Base-by-base conservation (phyloP, 805 yeast species). In the Peterozyma toletana region DNA sequence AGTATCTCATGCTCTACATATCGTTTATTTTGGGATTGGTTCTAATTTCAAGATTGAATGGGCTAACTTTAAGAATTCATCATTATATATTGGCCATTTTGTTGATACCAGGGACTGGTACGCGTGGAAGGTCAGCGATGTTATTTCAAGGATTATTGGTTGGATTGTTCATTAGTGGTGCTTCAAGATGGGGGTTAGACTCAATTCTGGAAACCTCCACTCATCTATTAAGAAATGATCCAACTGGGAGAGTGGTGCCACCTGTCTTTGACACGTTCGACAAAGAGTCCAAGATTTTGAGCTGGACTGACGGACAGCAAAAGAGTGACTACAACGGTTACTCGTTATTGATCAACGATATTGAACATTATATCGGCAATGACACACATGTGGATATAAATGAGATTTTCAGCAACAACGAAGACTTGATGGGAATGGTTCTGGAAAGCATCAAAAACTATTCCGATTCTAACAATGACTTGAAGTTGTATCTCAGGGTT, bases 181-280 rank as follows among this genome's bases (percentile, higher is more conserved):
- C 87, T 1, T 78, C 95, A 0, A 68, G 95, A 44, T 91, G 99
- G 99, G 97, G 93, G 44, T 80, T 85, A 54, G 97, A 95, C 2
- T 80, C 96, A 11, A 78, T 91, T 45, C 79, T 86, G 1, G 96
- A 91, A 56, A 86, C 96, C 0, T 74, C 74, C 21, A 63, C 70
- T 4, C 72, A 86, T 2, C 59, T 90, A 37, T 59, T 78, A 44
- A 68, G 97, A 51, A 84, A 84, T 15, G 96, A 86, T 52, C 90
- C 95, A 0, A 73, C 77, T 38, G 79, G 78, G 0, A 59, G 54
- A 35, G 54, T 72, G 21, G 50, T 63, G 13, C 85, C 87, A 5
- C 88, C 88, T 0, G 43, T 42, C 2, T 65, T 79, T 38, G 47
- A 54, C 1, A 67, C 66, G 0, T 67, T 55, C 49, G 53, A 66